Conservation (phyloP, 2,329 filamentous ascomycete species). For the Ophiostoma ips region DNA sequence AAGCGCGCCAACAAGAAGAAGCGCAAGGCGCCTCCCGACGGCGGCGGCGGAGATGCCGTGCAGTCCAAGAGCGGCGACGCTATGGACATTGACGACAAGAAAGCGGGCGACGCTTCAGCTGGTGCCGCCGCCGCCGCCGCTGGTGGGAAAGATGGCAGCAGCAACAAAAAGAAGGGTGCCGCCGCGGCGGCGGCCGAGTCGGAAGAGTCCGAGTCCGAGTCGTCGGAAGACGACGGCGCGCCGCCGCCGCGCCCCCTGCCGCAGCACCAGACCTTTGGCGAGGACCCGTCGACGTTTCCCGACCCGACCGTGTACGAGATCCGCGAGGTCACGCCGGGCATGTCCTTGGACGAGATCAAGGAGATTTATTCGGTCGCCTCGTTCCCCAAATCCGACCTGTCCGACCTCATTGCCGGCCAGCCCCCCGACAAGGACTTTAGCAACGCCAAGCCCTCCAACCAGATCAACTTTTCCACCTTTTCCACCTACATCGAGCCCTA, state of each 20-base stretch:
- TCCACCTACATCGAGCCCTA: conserved; percentile 85
- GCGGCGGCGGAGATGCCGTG: conserved; percentile 24
- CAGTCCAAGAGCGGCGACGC: conserved; percentile 37
- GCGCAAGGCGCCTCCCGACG: conserved; percentile 46
- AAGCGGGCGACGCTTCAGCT: conserved; percentile 25
- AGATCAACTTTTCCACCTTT: conserved; percentile 89
- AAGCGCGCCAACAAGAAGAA: conserved; percentile 57
- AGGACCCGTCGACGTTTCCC: conserved; percentile 78
- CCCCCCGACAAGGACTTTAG: conserved; percentile 94
- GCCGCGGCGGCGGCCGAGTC: conserved; percentile 7
- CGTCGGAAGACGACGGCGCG: conserved; percentile 42
- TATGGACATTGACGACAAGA: conserved; percentile 47
- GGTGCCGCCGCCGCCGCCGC: neutral
- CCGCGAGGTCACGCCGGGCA: conserved; percentile 54
- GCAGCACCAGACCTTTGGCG: conserved; percentile 78
- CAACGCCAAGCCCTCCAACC: conserved; percentile 80
- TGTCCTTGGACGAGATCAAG: conserved; percentile 74
- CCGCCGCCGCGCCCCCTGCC: conserved; percentile 51
- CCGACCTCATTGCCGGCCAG: conserved; percentile 73
- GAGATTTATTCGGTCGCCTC: conserved; percentile 76
- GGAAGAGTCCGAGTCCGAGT: conserved; percentile 25
- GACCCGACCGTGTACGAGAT: conserved; percentile 96
- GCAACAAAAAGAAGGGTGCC: conserved; percentile 20
- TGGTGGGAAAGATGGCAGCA: conserved; percentile 19
- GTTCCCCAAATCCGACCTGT: conserved; percentile 69